Conservation (phyloP, 495 filamentous ascomycete genomes). For the Ascodesmis nigricans region DNA sequence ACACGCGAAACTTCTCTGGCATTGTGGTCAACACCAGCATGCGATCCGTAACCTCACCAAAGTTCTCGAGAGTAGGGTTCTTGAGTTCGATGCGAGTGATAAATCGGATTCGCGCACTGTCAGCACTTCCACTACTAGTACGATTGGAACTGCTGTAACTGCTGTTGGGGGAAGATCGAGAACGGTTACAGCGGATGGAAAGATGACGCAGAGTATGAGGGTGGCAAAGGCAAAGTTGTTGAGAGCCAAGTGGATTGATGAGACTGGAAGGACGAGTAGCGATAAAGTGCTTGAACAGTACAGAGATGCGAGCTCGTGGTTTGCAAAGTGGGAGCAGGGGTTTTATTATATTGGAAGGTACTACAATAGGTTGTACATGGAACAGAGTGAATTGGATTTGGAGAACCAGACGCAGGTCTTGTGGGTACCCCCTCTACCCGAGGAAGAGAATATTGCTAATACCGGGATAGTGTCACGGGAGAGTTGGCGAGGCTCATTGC, state of each 20-base stretch:
- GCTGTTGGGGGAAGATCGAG: constrained; percentile 5
- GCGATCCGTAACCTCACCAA: constrained; percentile 77
- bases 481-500: constrained; percentile 75
- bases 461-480: constrained; percentile 45
- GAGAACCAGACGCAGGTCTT: constrained; percentile 36
- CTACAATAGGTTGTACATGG: constrained; percentile 89
- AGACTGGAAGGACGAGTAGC: constrained; percentile 71
- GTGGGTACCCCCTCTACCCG: too few species aligned
- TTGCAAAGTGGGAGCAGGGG: constrained; percentile 68
- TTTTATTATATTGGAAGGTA: constrained; percentile 93
- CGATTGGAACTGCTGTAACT: constrained; percentile 5
- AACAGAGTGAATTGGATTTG: constrained; percentile 53
- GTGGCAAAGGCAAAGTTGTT: constrained; percentile 44
- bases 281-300: constrained; percentile 56
- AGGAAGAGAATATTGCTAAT: too few species aligned
- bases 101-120: too few species aligned
- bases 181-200: background rate
- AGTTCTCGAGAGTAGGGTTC: constrained; percentile 56
- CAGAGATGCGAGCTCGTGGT: constrained; percentile 33
- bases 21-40: constrained; percentile 78
- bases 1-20: constrained; percentile 83
- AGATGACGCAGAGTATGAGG: background rate
- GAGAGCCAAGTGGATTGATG: constrained; percentile 90
- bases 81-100: too few species aligned
- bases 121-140: constrained; percentile 4